phyloP scores from a whole-genome alignment of 768 basidiomycete species.

The Tylopilus subfusipes region DNA sequence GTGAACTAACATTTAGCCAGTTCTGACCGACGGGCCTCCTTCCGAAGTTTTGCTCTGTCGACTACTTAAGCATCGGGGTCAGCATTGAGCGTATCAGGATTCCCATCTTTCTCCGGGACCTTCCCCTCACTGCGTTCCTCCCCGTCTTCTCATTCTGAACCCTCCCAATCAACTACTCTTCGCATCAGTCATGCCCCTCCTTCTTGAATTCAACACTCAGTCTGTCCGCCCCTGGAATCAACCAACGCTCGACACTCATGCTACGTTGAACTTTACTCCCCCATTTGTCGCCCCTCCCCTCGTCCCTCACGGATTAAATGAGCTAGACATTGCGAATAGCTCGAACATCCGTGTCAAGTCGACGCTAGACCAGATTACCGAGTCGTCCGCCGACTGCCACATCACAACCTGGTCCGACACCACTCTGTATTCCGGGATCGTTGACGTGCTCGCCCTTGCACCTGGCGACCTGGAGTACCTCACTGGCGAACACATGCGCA shows the following conservation, averaged over 20 bases:
- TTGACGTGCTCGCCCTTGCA: not conserved
- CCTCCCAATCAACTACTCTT: not conserved
- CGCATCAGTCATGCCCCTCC: not conserved
- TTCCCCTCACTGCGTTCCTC: too few relatives aligned
- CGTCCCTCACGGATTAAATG: not conserved
- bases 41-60: too few relatives aligned
- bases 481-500: conserved; percentile 9
- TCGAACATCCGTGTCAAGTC: not conserved
- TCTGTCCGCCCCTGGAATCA: not conserved
- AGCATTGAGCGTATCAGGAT: too few relatives aligned
- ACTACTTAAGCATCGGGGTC: too few relatives aligned
- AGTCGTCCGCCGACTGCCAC: conserved; percentile 1
- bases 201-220: not conserved
- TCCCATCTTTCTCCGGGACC: too few relatives aligned
- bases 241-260: not conserved
- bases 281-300: not conserved
- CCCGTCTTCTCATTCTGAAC: too few relatives aligned
- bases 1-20: too few relatives aligned
- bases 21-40: too few relatives aligned
- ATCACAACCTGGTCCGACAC: not conserved
- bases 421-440: not conserved
- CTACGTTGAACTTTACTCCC: not conserved
- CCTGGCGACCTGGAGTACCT: conserved; percentile 14
- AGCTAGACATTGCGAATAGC: not conserved
- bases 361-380: not conserved